phyloP scores from a whole-genome alignment of 1,284 basidiomycete species.

The Fomitiporia mediterranea region DNA sequence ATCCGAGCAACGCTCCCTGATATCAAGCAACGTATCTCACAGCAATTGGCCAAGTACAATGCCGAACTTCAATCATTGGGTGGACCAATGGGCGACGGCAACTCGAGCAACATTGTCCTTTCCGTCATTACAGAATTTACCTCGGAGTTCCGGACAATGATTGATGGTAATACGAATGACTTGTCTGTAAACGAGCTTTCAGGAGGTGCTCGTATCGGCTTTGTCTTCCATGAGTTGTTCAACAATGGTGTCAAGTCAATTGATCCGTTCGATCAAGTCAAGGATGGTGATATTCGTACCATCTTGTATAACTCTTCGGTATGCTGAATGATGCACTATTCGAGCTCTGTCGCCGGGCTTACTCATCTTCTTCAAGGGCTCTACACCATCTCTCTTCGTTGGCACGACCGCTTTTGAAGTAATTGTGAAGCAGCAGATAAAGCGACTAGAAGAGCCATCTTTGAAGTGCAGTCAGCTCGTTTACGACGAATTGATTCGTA shows the following conservation, averaged over 20 bases:
- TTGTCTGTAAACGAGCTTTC: constrained; percentile 91
- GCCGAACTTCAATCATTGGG: constrained; percentile 84
- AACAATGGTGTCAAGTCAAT: constrained; percentile 94
- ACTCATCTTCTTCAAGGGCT: constrained; percentile 54
- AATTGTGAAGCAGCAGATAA: constrained; percentile 98
- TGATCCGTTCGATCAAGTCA: constrained; percentile 98
- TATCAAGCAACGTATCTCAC: constrained; percentile 90
- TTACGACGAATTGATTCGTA: constrained; percentile 96
- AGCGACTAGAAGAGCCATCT: constrained; percentile 89
- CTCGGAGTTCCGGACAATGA: constrained; percentile 91
- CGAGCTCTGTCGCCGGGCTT: not conserved
- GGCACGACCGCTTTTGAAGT: constrained; percentile 96
- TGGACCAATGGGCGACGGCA: constrained; percentile 80
- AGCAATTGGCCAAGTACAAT: constrained; percentile 85
- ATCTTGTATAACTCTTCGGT: constrained; percentile 96
- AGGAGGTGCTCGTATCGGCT: constrained; percentile 95
- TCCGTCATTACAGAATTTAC: constrained; percentile 98
- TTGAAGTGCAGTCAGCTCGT: constrained; percentile 93
- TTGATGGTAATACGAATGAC: constrained; percentile 97
- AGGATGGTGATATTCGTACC: constrained; percentile 95
- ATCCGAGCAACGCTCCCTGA: constrained; percentile 95
- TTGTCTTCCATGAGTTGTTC: constrained; percentile 98
- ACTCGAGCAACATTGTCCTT: constrained; percentile 86
- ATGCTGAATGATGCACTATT: constrained; percentile 29
- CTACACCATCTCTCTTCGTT: constrained; percentile 93